Percentiles rank a stretch among this genome's conserved stretches.
These are phyloP conservation scores for Carex kokanica DNA, from an alignment of 176 grass and related monocot genomes.

Conservation along the genomic window DNA sequence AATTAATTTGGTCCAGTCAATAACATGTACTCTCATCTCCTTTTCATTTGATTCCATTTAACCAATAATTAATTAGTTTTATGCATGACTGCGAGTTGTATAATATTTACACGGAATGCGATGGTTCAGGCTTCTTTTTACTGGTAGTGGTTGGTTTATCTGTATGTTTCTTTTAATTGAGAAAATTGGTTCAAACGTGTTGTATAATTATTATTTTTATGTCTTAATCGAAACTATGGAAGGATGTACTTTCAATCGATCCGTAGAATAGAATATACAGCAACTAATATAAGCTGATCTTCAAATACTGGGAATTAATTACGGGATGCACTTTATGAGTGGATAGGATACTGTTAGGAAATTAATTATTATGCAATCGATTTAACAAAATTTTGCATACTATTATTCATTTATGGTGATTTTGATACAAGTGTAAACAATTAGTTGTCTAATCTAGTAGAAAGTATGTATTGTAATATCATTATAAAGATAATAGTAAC, in stretches of 20 bases:
- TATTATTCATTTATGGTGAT: not conserved
- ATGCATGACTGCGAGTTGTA: conserved; percentile 5
- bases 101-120: not conserved
- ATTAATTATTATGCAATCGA: not conserved
- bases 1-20: not conserved
- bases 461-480: not conserved
- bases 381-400: too few relatives aligned
- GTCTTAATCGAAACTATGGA: not conserved
- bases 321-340: not conserved
- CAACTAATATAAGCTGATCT: not conserved
- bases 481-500: not conserved
- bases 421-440: not conserved
- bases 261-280: not conserved
- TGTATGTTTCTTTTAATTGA: not conserved
- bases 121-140: not conserved
- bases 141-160: not conserved
- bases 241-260: not conserved
- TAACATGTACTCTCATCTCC: not conserved
- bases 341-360: not conserved
- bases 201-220: not conserved
- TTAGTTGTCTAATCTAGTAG: not conserved
- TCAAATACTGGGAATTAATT: not conserved
- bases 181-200: not conserved
- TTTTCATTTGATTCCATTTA: not conserved
- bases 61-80: not conserved